phyloP scores from a whole-genome alignment of 768 basidiomycete genomes.

The Termitomyces sp. region DNA sequence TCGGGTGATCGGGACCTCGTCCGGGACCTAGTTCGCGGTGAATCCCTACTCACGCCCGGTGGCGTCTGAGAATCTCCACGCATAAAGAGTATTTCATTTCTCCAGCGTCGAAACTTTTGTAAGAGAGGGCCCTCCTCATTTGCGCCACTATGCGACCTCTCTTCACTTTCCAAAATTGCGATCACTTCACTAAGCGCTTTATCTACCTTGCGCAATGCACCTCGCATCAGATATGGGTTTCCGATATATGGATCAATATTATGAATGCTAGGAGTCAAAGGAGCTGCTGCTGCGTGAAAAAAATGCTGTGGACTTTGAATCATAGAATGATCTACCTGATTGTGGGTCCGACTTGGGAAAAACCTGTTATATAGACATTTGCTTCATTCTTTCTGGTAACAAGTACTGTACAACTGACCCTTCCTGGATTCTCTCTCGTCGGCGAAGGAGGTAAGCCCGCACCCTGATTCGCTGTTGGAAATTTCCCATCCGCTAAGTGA shows the following conservation, averaged over 20 bases:
- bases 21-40: slow-evolving; percentile 5
- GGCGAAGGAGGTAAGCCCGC: slow-evolving; percentile 37
- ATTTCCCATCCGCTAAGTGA: slow-evolving; percentile 30
- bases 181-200: slow-evolving; percentile 37
- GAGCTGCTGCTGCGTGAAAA: slow-evolving; percentile 3
- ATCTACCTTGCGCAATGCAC: slow-evolving; percentile 38
- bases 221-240: slow-evolving; percentile 42
- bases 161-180: slow-evolving; percentile 37
- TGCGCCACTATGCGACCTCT: slow-evolving; percentile 26
- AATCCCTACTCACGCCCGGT: slow-evolving; percentile 2
- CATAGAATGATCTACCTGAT: slow-evolving; percentile 20
- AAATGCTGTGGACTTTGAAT: not conserved
- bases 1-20: slow-evolving; percentile 13
- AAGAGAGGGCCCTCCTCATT: slow-evolving; percentile 27
- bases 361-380: slow-evolving; percentile 25
- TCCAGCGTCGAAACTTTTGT: slow-evolving; percentile 36
- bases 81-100: slow-evolving; percentile 31
- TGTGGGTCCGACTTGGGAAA: slow-evolving; percentile 39
- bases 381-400: not conserved
- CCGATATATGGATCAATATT: slow-evolving; percentile 27
- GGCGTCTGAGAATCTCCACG: slow-evolving; percentile 16
- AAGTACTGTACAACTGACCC: slow-evolving; percentile 19
- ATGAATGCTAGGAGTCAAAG: slow-evolving; percentile 15
- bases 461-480: slow-evolving; percentile 25
- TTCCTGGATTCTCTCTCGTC: slow-evolving; percentile 39